These are phyloP conservation scores for Singerocomus inundabilis DNA, from an alignment of 1,284 basidiomycete genomes.

Conservation along the genomic window DNA sequence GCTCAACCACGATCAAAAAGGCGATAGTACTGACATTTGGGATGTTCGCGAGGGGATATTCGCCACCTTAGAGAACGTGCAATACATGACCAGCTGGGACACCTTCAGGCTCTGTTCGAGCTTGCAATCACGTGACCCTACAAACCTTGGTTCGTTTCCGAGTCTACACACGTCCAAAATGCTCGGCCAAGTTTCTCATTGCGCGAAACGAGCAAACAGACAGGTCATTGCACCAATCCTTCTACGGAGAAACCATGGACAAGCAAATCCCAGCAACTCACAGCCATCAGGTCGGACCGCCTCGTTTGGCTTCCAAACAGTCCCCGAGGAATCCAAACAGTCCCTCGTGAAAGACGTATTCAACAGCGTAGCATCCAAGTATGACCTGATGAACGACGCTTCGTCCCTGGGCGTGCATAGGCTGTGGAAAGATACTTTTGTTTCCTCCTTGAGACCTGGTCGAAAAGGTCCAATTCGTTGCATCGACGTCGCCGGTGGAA, in stretches of 20 bases:
- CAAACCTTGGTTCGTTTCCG: neutral
- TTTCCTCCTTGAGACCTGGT: slow-evolving; percentile 79
- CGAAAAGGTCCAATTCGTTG: slow-evolving; percentile 71
- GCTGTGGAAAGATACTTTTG: slow-evolving; percentile 96
- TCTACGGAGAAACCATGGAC: slow-evolving; percentile 25
- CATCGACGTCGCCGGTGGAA: slow-evolving; percentile 97
- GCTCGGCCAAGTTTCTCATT: slow-evolving; percentile 20
- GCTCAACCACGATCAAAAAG: neutral
- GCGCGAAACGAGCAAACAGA: slow-evolving; percentile 13
- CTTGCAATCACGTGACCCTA: slow-evolving; percentile 1
- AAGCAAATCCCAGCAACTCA: slow-evolving; percentile 7
- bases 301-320: slow-evolving; percentile 91
- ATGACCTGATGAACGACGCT: slow-evolving; percentile 99
- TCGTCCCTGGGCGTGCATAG: slow-evolving; percentile 96
- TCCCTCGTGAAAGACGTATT: slow-evolving; percentile 88
- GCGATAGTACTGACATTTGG: neutral
- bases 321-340: slow-evolving; percentile 79
- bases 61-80: neutral
- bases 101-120: neutral
- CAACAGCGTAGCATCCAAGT: slow-evolving; percentile 92
- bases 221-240: slow-evolving; percentile 11
- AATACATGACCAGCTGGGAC: neutral
- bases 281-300: slow-evolving; percentile 48
- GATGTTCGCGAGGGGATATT: neutral
- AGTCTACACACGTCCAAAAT: slow-evolving; percentile 10